Percentiles rank a stretch among this genome's conserved stretches.
Conservation (phyloP, 148 eudicot species). For the Mesembryanthemum crystallinum region DNA sequence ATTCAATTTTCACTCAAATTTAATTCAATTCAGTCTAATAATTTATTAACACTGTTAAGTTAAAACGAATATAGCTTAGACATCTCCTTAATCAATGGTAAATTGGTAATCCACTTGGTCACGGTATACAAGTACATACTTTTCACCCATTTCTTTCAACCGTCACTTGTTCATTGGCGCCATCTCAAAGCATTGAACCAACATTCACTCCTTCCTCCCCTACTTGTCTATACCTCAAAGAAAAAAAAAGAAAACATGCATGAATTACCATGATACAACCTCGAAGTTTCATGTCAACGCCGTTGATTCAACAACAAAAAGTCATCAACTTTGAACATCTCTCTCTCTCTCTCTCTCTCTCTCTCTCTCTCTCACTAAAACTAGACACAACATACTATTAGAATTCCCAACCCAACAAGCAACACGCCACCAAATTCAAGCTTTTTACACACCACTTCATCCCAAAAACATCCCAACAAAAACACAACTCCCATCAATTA, state of each 20-base stretch:
- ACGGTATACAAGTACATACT: too few species aligned
- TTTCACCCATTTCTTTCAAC: too few species aligned
- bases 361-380: neutral
- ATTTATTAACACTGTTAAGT: too few species aligned
- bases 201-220: neutral
- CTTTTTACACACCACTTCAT: neutral
- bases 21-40: too few species aligned
- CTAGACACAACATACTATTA: neutral
- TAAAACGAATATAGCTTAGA: too few species aligned
- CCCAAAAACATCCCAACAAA: neutral
- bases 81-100: too few species aligned
- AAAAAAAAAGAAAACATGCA: too few species aligned
- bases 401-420: conserved; percentile 18
- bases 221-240: too few species aligned
- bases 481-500: neutral
- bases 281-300: conserved; percentile 30
- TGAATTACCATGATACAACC: neutral
- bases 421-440: conserved; percentile 8
- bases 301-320: neutral
- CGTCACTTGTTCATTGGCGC: neutral
- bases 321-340: neutral
- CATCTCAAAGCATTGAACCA: conserved; percentile 27
- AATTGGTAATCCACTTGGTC: too few species aligned
- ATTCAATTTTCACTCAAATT: too few species aligned
- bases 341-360: neutral